Evolutionary conservation across 352 stramenopile genomes (phyloP), one percentile per base, ranked within the genome.

Genomic region (Globisporangium rhizosaccharum): DNA sequence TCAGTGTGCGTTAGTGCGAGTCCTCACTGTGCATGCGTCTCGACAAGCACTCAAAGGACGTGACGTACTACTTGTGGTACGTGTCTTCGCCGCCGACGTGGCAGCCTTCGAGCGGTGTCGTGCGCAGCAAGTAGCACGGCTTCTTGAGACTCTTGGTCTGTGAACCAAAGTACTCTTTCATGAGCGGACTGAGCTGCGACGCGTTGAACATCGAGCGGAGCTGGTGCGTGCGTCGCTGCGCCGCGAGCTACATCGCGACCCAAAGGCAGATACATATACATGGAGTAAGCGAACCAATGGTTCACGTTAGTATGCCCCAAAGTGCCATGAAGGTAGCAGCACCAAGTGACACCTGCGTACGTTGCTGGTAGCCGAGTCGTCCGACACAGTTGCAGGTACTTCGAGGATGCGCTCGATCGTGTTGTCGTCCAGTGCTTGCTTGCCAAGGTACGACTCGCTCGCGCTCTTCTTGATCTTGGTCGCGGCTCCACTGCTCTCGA

Each of bases 21-120:
- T 36, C 33, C 39, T 25, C 46, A 54, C n/a, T 14, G 20, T 20
- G n/a, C 44, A 39, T 42, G 25, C 30, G 20, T 14, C 15, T n/a
- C 39, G 23, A 17, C 18, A 17, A 45, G 25, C 25, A 20, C 2
- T 10, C n/a, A 3, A 8, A 37, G 15, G 0, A 28, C 14, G 20
- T 23, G 14, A 73, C 74, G 39, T 75, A 92, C 80, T 72, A 74
- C 61, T 85, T 87, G 65, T 81, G 75, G 54, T 80, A 93, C n/a
- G 85, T 95, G 42, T 89, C 87, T 51, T 91, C 79, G 9, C 87
- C 87, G 8, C 87, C 85, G 12, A 90, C 85, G 11, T 75, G 62
- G 59, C 85, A 95, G 33, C 83, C 71, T 15, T 74, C 66, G 4
- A 83, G 62, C 2, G 87, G 87, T 7, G 79, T 88, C 30, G 87